Evolutionary conservation across 1,284 basidiomycete genomes (phyloP), one percentile per base, ranked within the genome.

Genomic region (Apiotrichum mycotoxinovorans): DNA sequence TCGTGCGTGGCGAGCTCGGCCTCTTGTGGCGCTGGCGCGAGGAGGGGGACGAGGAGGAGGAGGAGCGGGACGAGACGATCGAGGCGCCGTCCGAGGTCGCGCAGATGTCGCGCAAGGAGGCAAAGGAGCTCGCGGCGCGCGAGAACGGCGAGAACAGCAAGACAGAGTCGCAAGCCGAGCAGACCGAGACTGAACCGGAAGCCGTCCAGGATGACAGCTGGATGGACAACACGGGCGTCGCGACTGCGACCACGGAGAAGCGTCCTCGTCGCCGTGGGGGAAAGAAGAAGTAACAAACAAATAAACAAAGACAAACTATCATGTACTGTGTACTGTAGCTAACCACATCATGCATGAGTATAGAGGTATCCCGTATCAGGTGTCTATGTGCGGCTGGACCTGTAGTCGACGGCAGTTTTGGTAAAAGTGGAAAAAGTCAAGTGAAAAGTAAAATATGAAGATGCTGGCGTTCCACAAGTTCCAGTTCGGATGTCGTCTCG

Each of bases 1-100:
- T 71, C 4, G 46, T 62, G 1, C 64, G 74, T 15, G 77, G 78
- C 22, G 79, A 81, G 56, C 52, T 76, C 34, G 59, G 64, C 4
- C 49, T 65, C 1, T 49, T 73, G 4, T 74, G 71, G 69, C 37
- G 33, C n/a, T 78, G 70, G 69, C 58, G 60, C 25, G 72, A 75
- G 44, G 57, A 58, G 11, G 61, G 59, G 7, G 58, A 63, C 18
- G 57, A 65, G 40, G 61, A 56, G 30, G 61, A 56, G 26, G 56
- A 54, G 14, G 51, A 63, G 30, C 58, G 65, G 40, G 62, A 66
- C 43, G 54, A 67, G 35, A 57, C 60, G 10, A 75, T 74, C 56
- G 72, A 75, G 62, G 57, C 68, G n/a, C 60, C 69, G 1, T 69
- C 68, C 4, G 69, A 72, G 50, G 67, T 66, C 38, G 72, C 69